Conservation (phyloP, 345 rosid species). For the Brassica rapa region DNA sequence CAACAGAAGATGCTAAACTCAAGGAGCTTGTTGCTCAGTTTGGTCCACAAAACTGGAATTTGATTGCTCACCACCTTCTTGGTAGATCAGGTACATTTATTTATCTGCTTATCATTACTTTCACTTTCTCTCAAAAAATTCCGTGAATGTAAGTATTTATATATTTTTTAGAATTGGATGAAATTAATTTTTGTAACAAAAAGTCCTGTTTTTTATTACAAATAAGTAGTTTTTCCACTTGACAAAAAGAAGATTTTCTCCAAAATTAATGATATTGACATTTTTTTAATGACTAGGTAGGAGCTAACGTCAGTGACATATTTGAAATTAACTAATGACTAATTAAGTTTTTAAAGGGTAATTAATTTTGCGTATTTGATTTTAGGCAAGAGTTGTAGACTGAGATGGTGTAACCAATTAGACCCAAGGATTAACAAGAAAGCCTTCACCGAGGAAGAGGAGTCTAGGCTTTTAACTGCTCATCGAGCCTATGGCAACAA, state of each 20-base stretch:
- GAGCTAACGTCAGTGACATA: not conserved
- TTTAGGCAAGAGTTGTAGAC: conserved; percentile 93
- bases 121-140: not conserved
- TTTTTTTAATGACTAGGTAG: too few species aligned
- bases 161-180: not conserved
- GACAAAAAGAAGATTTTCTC: not conserved
- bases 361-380: not conserved
- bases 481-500: conserved; percentile 90
- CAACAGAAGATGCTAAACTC: conserved; percentile 87
- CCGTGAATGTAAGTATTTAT: not conserved
- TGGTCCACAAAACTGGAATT: conserved; percentile 98
- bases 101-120: too few species aligned
- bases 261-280: not conserved
- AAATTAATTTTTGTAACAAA: not conserved
- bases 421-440: conserved; percentile 91
- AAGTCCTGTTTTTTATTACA: not conserved
- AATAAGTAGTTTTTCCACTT: not conserved
- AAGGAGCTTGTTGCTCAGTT: conserved; percentile 78
- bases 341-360: not conserved
- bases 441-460: conserved; percentile 91
- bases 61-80: conserved; percentile 76
- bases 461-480: conserved; percentile 79
- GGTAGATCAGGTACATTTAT: conserved; percentile 84
- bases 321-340: conserved; percentile 9
- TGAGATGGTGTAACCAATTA: conserved; percentile 97